A percentile compares a stretch with the other conserved stretches of the same genome.
Evolutionary conservation across 257 asterid genomes (phyloP).

Genomic region (Anisodus acutangulus): DNA sequence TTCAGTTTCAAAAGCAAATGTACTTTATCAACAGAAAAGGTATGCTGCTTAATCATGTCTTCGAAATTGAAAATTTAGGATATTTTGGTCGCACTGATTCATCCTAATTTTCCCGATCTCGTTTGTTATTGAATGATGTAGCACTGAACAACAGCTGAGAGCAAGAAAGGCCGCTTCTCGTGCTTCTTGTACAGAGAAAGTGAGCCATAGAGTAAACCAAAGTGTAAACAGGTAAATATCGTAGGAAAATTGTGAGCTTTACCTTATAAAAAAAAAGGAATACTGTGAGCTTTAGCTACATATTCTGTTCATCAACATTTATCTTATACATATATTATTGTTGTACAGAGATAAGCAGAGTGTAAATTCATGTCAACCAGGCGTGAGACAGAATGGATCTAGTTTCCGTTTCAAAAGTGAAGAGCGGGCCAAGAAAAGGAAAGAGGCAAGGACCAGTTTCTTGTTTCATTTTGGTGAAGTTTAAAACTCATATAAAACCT

Average conservation of each 20-base stretch:
- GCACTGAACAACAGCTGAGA: conserved; percentile 47
- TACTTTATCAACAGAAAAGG: conserved; percentile 52
- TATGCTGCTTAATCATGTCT: conserved; percentile 36
- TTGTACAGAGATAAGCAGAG: conserved; percentile 48
- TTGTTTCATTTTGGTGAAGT: neutral
- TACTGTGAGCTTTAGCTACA: conserved; percentile 9
- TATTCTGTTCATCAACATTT: conserved; percentile 2
- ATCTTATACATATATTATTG: conserved; percentile 31
- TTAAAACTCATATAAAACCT: neutral
- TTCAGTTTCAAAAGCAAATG: conserved; percentile 42
- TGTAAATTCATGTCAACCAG: conserved; percentile 36
- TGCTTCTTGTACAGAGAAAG: conserved; percentile 44
- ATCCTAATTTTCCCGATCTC: neutral
- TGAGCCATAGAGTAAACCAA: conserved; percentile 36
- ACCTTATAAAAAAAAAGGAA: neutral
- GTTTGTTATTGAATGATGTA: conserved; percentile 29
- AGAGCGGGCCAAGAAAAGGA: conserved; percentile 58
- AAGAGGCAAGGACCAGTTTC: conserved; percentile 51
- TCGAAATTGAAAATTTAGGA: neutral
- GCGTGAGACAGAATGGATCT: conserved; percentile 48
- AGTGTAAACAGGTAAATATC: conserved; percentile 57
- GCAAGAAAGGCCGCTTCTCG: conserved; percentile 34
- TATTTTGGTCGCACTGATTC: neutral
- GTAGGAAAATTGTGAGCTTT: conserved; percentile 24
- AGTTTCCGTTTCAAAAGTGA: conserved; percentile 50